These are phyloP conservation scores for Leersia perrieri DNA, from an alignment of 176 grass and related monocot species.

Conservation along the genomic window DNA sequence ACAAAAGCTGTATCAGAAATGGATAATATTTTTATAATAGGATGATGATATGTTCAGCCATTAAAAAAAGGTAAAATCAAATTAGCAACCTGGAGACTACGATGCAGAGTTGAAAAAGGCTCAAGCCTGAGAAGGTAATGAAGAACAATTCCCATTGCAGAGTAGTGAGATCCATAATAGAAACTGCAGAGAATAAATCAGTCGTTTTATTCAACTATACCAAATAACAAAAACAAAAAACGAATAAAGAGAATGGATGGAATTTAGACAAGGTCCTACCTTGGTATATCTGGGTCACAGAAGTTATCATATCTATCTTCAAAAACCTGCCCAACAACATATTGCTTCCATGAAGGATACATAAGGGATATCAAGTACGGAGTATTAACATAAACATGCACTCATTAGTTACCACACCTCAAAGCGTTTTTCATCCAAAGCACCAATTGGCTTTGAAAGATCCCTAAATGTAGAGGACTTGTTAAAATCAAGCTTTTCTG, in stretches of 20 bases:
- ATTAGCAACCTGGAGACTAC: slow-evolving; percentile 44
- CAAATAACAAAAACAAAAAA: slow-evolving; percentile 8
- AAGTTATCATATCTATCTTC: slow-evolving; percentile 96
- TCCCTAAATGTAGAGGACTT: slow-evolving; percentile 93
- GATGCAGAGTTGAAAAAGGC: slow-evolving; percentile 53
- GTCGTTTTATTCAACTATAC: slow-evolving; percentile 14
- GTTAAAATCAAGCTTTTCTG: slow-evolving; percentile 96
- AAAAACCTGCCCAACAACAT: slow-evolving; percentile 60
- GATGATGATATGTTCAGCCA: background rate
- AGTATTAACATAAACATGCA: background rate
- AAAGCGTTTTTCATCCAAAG: slow-evolving; percentile 86
- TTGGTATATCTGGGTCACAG: slow-evolving; percentile 96
- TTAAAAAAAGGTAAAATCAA: slow-evolving; percentile 28
- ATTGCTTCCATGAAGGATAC: background rate
- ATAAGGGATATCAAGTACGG: background rate
- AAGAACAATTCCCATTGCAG: slow-evolving; percentile 97
- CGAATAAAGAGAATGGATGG: background rate
- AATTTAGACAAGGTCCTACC: slow-evolving; percentile 40
- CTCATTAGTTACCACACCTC: slow-evolving; percentile 46
- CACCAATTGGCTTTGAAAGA: slow-evolving; percentile 93
- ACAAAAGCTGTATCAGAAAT: slow-evolving; percentile 28
- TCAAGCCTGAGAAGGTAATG: slow-evolving; percentile 94
- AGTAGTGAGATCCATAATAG: slow-evolving; percentile 99
- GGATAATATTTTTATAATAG: slow-evolving; percentile 18
- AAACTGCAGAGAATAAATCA: slow-evolving; percentile 57